Base-by-base conservation (phyloP, 2,329 filamentous ascomycete genomes). In the Microcyclospora pomicola region DNA sequence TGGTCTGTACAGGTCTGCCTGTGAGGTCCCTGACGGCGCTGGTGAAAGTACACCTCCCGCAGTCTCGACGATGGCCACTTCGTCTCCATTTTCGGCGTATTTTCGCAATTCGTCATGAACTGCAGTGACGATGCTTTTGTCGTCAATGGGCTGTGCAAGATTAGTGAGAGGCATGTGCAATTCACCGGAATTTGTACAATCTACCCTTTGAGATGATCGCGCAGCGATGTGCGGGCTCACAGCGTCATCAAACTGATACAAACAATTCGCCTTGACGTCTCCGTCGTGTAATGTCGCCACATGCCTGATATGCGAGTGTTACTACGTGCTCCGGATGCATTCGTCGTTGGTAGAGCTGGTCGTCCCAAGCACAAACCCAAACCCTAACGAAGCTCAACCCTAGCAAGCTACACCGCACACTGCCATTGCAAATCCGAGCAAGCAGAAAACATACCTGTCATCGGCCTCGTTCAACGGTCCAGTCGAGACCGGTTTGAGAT, bases 31-130 rank as follows among this genome's bases (percentile, higher is more conserved):
- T 28, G 80, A 82, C 1, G 83, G 84, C 0, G 73, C 73, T 0
- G 84, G 84, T 0, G 82, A 88, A 43, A 88, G 76, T 0, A 88
- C 80, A 1, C 84, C 84, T 1, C 83, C 84, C 1, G 84, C 83
- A 2, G 84, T 91, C 56, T 92, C 84, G 33, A 91, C 65, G 34
- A 92, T 69, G 1, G 82, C 62, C 59, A 78, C 74, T n/a, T 72
- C 72, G 33, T 63, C 55, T 4, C 61, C 59, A 2, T 49, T 47
- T 14, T 54, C 49, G 3, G 69, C 65, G 38, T 64, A 65, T n/a
- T 59, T 48, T 6, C 58, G 41, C 10, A 62, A 44, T 34, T 59
- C 53, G 1, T 70, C 62, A 38, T 67, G 61, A 1, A 65, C 53
- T 48, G 50, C 48, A 14, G 58, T 53, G 14, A 68, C 54, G 5